These are phyloP conservation scores for Populus euphratica DNA, from an alignment of 345 rosid genomes.

Conservation along the genomic window DNA sequence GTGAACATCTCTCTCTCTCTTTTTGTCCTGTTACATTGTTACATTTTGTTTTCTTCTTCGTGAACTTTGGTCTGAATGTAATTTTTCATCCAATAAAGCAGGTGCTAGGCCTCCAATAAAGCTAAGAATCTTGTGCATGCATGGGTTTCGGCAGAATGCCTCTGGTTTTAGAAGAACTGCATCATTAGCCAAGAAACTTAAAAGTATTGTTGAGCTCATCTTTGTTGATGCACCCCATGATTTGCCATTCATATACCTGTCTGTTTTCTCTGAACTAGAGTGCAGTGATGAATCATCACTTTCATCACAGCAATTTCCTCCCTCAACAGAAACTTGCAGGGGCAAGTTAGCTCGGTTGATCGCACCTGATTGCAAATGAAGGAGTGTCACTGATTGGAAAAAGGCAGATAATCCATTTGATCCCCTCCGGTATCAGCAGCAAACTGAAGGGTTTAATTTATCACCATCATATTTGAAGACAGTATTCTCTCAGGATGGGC, in stretches of 20 bases:
- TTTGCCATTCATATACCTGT: constrained; percentile 70
- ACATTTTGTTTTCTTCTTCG: neutral
- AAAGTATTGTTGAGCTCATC: constrained; percentile 67
- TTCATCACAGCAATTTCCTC: constrained; percentile 27
- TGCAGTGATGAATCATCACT: constrained; percentile 16
- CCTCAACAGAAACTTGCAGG: constrained; percentile 52
- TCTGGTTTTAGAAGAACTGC: constrained; percentile 91
- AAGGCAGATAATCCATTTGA: constrained; percentile 58
- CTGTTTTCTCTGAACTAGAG: constrained; percentile 12
- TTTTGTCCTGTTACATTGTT: neutral
- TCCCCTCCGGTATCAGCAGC: constrained; percentile 76
- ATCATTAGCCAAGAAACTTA: constrained; percentile 89
- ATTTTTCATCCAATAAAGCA: constrained; percentile 18
- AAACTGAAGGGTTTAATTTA: constrained; percentile 64
- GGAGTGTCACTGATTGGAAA: constrained; percentile 49
- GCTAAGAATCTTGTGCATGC: constrained; percentile 83
- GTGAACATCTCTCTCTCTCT: neutral
- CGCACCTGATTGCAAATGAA: constrained; percentile 41
- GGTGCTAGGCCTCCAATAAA: constrained; percentile 45
- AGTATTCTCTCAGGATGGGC: constrained; percentile 55
- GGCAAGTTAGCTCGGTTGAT: constrained; percentile 87
- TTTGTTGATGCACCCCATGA: constrained; percentile 81
- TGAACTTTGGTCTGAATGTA: neutral
- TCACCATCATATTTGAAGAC: constrained; percentile 54
- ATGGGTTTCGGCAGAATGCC: constrained; percentile 92